A percentile compares a stretch with the other conserved stretches of the same genome.
Evolutionary conservation across 2,329 filamentous ascomycete genomes (phyloP).

Genomic region (Aspergillus texensis): DNA sequence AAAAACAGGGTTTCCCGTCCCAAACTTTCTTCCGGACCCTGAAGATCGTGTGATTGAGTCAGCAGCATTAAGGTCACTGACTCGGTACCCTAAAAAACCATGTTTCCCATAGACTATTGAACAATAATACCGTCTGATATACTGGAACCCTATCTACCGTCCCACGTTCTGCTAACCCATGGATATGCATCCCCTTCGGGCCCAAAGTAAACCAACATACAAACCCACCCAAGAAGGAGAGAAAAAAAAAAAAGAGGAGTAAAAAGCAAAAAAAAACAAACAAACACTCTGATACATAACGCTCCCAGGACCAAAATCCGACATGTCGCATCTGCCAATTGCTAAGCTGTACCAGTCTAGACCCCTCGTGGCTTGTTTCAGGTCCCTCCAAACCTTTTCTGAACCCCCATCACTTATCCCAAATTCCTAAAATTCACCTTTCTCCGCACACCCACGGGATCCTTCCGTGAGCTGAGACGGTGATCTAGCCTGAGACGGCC

Average conservation of each 20-base stretch:
- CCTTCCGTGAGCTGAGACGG: conserved; percentile 2
- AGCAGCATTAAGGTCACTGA: background rate
- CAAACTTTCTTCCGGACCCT: conserved; percentile 16
- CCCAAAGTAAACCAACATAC: background rate
- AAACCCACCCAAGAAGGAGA: background rate
- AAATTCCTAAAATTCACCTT: background rate
- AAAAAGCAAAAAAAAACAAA: background rate
- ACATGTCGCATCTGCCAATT: background rate
- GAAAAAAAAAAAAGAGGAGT: background rate
- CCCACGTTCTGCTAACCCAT: background rate
- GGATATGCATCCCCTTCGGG: background rate
- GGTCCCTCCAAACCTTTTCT: background rate
- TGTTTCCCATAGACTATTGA: background rate
- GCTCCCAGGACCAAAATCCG: background rate
- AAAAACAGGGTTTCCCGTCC: conserved; percentile 7
- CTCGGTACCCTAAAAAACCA: background rate
- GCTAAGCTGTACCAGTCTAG: background rate
- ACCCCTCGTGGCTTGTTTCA: conserved; percentile 9
- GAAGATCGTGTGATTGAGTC: conserved; percentile 12
- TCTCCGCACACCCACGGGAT: conserved; percentile 1
- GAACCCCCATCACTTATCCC: background rate
- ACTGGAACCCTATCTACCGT: background rate
- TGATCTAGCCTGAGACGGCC: conserved; percentile 1
- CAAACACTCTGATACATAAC: background rate
- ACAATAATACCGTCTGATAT: conserved; percentile 1